phyloP scores from a whole-genome alignment of 2,329 filamentous ascomycete genomes.

The Cladophialophora bantiana region DNA sequence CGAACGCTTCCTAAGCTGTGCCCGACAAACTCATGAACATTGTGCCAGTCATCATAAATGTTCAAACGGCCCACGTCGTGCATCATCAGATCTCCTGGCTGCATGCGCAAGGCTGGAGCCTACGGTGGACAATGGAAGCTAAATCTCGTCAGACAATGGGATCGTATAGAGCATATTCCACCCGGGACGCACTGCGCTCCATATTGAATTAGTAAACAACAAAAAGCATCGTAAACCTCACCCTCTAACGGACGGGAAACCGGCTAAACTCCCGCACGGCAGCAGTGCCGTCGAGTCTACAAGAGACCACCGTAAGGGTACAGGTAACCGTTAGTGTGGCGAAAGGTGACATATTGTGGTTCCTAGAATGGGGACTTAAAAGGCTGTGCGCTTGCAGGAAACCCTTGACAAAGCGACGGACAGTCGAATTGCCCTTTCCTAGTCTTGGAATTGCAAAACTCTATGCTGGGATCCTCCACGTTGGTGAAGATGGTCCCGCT shows the following conservation, averaged over 20 bases:
- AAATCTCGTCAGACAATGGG: not conserved
- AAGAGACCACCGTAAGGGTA: not conserved
- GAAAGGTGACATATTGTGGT: not conserved
- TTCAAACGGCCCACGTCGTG: not conserved
- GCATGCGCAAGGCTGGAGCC: conserved; percentile 4
- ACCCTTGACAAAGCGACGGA: not conserved
- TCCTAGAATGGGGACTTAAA: too few species aligned
- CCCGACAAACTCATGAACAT: not conserved
- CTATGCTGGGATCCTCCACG: not conserved
- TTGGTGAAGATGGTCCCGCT: not conserved
- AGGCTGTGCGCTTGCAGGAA: not conserved
- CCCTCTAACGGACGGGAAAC: not conserved
- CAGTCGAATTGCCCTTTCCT: not conserved
- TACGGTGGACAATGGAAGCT: not conserved
- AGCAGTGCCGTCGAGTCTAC: conserved; percentile 1
- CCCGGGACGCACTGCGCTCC: not conserved
- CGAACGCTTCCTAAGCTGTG: not conserved
- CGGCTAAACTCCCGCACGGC: not conserved
- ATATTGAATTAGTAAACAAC: not conserved
- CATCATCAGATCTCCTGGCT: not conserved
- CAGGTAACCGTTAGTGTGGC: not conserved
- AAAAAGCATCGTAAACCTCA: not conserved
- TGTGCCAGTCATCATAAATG: not conserved
- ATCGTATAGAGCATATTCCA: not conserved
- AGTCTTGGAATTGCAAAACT: not conserved